Conservation (phyloP, 495 filamentous ascomycete genomes). For the Talaromyces liani region DNA sequence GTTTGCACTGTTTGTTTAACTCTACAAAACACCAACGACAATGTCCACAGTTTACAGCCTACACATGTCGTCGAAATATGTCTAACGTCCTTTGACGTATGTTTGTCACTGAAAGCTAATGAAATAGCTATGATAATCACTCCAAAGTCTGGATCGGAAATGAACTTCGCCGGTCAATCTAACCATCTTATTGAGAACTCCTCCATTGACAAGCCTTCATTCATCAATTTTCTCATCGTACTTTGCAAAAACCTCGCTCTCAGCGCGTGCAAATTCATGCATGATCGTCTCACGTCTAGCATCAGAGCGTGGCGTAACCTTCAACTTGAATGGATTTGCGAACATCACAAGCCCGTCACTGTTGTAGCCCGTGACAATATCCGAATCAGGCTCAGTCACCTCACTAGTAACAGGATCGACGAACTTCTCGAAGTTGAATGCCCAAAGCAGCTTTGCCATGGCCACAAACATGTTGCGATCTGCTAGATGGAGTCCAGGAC, state of each 20-base stretch:
- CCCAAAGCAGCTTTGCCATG: conserved; percentile 51
- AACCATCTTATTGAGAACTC: background rate
- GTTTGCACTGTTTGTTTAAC: background rate
- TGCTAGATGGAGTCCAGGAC: conserved; percentile 50
- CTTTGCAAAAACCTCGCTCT: background rate
- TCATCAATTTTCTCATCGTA: background rate
- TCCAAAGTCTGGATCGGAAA: background rate
- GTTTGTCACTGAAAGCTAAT: no score
- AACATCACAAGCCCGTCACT: background rate
- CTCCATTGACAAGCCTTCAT: background rate
- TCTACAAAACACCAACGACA: background rate
- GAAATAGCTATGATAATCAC: background rate
- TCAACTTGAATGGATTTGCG: background rate
- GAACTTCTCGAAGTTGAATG: conserved; percentile 9
- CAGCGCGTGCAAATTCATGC: background rate
- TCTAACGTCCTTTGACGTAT: background rate
- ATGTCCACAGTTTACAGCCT: background rate
- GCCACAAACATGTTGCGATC: conserved; percentile 51
- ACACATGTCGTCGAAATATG: background rate
- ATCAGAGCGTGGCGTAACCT: background rate
- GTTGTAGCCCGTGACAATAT: conserved; percentile 17
- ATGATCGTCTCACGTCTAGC: background rate
- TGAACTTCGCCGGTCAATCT: background rate
- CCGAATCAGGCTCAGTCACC: conserved; percentile 6
- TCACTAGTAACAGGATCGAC: conserved; percentile 11